phyloP scores from a whole-genome alignment of 208 protist species.

The Trichomonas vaginalis region DNA sequence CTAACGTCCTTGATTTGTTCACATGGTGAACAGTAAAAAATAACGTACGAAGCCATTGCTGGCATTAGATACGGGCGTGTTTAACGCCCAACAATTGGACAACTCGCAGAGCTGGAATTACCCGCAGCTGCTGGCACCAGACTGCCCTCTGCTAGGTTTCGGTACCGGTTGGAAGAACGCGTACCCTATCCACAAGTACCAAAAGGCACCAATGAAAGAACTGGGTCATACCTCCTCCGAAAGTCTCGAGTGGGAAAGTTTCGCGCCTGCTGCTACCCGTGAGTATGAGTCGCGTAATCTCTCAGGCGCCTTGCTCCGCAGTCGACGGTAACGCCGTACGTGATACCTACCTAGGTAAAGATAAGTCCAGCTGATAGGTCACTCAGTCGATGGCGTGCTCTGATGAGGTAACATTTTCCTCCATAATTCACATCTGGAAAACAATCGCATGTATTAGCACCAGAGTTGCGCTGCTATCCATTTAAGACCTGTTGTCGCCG shows the following conservation, averaged over 20 bases:
- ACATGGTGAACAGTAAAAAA: background rate
- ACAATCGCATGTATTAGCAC: too few relatives aligned
- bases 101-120: slow-evolving; percentile 21
- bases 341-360: slow-evolving; percentile 53
- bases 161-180: background rate
- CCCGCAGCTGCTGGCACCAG: slow-evolving; percentile 29
- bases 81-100: slow-evolving; percentile 22
- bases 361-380: slow-evolving; percentile 57
- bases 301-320: slow-evolving; percentile 52
- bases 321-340: slow-evolving; percentile 48
- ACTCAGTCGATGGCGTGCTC: background rate
- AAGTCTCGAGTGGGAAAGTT: too few relatives aligned
- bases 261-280: too few relatives aligned
- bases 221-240: background rate
- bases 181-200: background rate
- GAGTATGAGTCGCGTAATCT: slow-evolving; percentile 31
- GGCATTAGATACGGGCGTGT: slow-evolving; percentile 15
- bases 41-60: background rate
- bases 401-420: background rate
- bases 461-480: too few relatives aligned
- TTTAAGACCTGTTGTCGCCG: too few relatives aligned
- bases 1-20: background rate
- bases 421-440: too few relatives aligned
- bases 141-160: slow-evolving; percentile 11
- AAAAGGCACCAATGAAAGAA: background rate